These are phyloP conservation scores for Mallotus repandus DNA, from an alignment of 441 rosid genomes.

Conservation along the genomic window DNA sequence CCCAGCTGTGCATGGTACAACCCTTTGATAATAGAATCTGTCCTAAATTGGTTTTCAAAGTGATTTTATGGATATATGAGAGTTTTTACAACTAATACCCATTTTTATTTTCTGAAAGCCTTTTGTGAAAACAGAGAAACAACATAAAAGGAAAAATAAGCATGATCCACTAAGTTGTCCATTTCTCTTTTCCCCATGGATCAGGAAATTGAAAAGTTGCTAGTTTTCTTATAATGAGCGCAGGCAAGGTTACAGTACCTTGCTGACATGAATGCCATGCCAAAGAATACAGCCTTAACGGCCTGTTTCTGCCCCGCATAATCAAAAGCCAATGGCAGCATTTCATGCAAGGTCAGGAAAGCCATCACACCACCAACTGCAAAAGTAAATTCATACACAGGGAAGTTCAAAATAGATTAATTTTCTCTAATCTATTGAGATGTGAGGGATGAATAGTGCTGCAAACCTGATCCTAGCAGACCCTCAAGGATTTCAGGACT, in stretches of 20 bases:
- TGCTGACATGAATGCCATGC: conserved; percentile 99
- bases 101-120: neutral
- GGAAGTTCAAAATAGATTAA: neutral
- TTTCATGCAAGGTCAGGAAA: conserved; percentile 93
- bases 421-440: conserved; percentile 15
- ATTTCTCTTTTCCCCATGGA: neutral
- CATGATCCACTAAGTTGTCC: neutral
- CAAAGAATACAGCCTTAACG: conserved; percentile 92
- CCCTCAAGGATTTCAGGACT: conserved; percentile 97
- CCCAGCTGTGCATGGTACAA: neutral
- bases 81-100: neutral
- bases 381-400: conserved; percentile 3
- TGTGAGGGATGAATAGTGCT: neutral
- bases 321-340: conserved; percentile 98
- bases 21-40: neutral
- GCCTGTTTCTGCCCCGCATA: conserved; percentile 99
- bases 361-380: conserved; percentile 99
- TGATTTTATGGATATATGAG: neutral
- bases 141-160: neutral
- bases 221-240: neutral
- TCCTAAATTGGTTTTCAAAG: neutral
- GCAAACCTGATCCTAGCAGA: conserved; percentile 81
- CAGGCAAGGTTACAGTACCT: conserved; percentile 49
- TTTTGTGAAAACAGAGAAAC: neutral
- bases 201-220: neutral